Base-by-base conservation (phyloP, 352 stramenopile genomes). In the Pythium myriotylum region DNA sequence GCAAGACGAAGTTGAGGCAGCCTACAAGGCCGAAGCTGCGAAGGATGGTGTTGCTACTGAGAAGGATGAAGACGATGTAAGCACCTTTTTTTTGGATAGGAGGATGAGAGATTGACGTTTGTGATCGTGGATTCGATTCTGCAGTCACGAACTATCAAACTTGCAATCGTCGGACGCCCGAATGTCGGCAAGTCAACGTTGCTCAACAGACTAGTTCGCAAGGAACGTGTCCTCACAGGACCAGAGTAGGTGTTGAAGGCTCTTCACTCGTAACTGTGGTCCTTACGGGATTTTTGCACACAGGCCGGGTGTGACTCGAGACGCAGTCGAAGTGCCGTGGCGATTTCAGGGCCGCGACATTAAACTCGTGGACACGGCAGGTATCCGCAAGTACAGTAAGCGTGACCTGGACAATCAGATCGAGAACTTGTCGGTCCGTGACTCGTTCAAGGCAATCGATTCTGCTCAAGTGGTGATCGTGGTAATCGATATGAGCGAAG, bases 131-230 rank as follows among this genome's bases (percentile, higher is more conserved):
- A 33, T 24, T 58, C 9, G 4, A 22, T 43, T 26, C 17, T 59
- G 32, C 59, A 91, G 81, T 68, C 70, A 12, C 81, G 79, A 17
- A 71, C 73, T 12, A 88, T 93, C 60, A 90, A 90, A 37, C 69
- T 93, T 19, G 84, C 84, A 24, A 93, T 93, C 50, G 84, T 93
- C 0, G 84, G 84, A 1, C 80, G 84, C 9, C 84, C 84, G 0
- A 93, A 93, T 45, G 84, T 93, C 13, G 84, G 84, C 71, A 91
- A 84, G 70, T 92, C 82, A 0, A 94, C 84, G 37, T 61, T 94
- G 33, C 76, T 94, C 23, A 94, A 94, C 78, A 77, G 82, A 19
- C 88, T 94, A 42, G 80, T 94, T 48, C 81, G 82, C 60, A 88
- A 85, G 19, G 81, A 94, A 54, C 79, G 85, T 24, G 85, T 94